Conservation (phyloP, 768 basidiomycete genomes). For the Gelatoporia subvermispora region DNA sequence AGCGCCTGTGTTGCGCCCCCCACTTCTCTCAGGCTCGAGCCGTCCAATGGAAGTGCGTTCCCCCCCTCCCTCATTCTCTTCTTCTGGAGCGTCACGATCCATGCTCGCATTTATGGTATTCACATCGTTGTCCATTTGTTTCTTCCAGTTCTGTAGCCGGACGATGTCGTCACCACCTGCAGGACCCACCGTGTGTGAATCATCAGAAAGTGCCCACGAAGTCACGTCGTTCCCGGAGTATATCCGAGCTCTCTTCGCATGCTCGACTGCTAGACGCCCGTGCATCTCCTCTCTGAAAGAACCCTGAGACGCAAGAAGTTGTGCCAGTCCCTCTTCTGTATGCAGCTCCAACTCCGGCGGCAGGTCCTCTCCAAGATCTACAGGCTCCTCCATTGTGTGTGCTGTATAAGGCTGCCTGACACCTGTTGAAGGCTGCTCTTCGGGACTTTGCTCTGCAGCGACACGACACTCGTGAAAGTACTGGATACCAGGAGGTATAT, state of each 20-base stretch:
- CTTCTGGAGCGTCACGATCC: neutral
- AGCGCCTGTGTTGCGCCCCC: neutral
- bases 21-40: neutral
- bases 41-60: too few species aligned
- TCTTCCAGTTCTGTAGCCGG: conserved; percentile 2
- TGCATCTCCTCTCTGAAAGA: conserved; percentile 7
- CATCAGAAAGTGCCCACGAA: too few species aligned
- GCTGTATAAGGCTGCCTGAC: too few species aligned
- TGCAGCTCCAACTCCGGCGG: conserved; percentile 2
- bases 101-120: neutral
- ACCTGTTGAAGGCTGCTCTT: neutral
- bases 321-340: conserved; percentile 5
- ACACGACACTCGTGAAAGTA: conserved; percentile 29
- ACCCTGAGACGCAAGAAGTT: neutral
- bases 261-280: conserved; percentile 9
- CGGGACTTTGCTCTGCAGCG: neutral
- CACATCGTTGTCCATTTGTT: conserved; percentile 6
- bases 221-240: conserved; percentile 6
- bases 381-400: too few species aligned
- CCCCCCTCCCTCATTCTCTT: neutral
- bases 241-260: conserved; percentile 10
- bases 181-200: neutral
- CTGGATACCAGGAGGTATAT: conserved; percentile 25
- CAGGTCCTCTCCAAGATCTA: neutral
- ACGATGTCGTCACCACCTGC: conserved; percentile 3